Conservation (phyloP, 129 eudicot genomes). For the Lactuca saligna region DNA sequence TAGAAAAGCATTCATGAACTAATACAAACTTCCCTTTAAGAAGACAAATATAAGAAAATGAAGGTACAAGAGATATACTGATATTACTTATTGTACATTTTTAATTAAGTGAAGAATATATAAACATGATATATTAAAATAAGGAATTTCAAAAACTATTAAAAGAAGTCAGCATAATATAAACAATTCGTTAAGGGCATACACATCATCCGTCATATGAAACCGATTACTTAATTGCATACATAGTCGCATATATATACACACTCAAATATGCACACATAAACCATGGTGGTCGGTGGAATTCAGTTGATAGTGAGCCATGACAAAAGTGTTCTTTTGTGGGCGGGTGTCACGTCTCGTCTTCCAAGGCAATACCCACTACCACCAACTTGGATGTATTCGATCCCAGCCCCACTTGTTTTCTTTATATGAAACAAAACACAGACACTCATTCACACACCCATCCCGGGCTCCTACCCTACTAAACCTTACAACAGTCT, state of each 20-base stretch:
- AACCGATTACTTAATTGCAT: background rate
- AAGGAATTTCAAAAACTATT: background rate
- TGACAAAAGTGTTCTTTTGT: slow-evolving; percentile 33
- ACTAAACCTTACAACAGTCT: background rate
- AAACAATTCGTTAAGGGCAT: background rate
- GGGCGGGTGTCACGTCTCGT: slow-evolving; percentile 28
- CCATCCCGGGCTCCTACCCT: slow-evolving; percentile 27
- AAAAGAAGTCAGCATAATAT: background rate
- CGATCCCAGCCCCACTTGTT: slow-evolving; percentile 22
- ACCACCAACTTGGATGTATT: slow-evolving; percentile 23
- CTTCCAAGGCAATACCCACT: slow-evolving; percentile 17
- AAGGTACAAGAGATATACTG: background rate
- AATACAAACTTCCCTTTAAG: too few relatives aligned
- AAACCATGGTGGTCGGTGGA: slow-evolving; percentile 34
- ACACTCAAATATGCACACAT: background rate
- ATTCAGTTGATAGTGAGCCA: slow-evolving; percentile 12
- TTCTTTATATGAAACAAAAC: slow-evolving; percentile 23
- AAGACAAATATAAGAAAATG: background rate
- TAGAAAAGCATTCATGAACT: too few relatives aligned
- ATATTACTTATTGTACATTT: background rate
- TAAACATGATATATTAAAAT: too few relatives aligned
- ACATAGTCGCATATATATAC: too few relatives aligned
- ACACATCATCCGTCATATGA: background rate
- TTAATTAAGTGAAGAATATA: too few relatives aligned
- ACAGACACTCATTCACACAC: slow-evolving; percentile 4